Base-by-base conservation (phyloP, 2,329 filamentous ascomycete genomes). In the Penicillium oxalicum region DNA sequence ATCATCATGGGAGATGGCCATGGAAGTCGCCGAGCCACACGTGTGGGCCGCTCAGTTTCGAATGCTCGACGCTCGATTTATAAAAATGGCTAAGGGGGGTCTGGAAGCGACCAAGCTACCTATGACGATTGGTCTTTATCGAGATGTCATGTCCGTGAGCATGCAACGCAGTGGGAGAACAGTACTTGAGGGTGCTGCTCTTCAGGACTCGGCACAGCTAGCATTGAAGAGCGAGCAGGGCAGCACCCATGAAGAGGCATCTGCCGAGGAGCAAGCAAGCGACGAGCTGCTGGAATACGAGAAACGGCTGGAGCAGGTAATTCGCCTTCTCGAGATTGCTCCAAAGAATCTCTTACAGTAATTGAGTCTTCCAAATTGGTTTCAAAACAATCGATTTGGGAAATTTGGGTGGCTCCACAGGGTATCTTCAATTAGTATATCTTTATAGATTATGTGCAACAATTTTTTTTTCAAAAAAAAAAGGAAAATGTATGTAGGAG, bases 31-130 rank as follows among this genome's bases (percentile, higher is more conserved):
- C 27, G 60, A 61, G 25, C 55, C 53, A 12, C 60, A 62, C 53
- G 60, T 62, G 8, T 62, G 60, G 60, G 60, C 60, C 13, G 60
- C 56, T 27, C 60, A 62, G 48, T 62, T 51, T 41, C 58, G 58
- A 4, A 38, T 62, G 13, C 26, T 62, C 4, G 58, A 62, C 47
- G 58, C 56, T 5, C 49, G 41, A 5, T 60, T 56, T 37, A 52
- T 54, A 39, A 51, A 53, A 12, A 28, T 53, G 44, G 50, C 49
- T 2, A 51, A 48, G 12, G 39, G 27, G 1, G 45, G 45, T 3
- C 4, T 50, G 11, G 55, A 51, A 5, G 48, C 44, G 3, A 47
- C 51, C 4, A 48, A 52, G 35, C 35, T 56, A 6, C 57, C 54
- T 2, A 35, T 43, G 11, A 54, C 54, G 1, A 54, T 58, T 40